phyloP scores from a whole-genome alignment of 331 rosid species.

The Prunus yedoensis region DNA sequence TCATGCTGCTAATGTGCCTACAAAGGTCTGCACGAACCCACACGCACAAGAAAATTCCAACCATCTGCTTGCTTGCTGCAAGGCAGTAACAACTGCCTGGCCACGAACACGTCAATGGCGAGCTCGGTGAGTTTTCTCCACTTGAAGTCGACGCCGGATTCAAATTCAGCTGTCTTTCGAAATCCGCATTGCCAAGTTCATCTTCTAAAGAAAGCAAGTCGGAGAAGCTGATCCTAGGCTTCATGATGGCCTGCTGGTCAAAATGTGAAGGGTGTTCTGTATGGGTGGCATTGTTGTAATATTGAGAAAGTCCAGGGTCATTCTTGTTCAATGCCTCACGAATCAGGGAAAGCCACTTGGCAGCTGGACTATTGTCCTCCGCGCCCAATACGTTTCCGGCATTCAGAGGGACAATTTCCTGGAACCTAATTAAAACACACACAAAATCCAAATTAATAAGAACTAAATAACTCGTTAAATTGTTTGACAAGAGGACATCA shows the following conservation, averaged over 20 bases:
- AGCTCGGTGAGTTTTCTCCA: slow-evolving; percentile 28
- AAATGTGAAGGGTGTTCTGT: not conserved
- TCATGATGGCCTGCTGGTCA: slow-evolving; percentile 11
- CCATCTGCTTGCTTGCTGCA: slow-evolving; percentile 91
- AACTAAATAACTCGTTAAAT: not conserved
- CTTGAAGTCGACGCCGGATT: not conserved
- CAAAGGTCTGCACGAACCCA: slow-evolving; percentile 62
- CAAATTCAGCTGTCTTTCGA: not conserved
- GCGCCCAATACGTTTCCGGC: slow-evolving; percentile 91
- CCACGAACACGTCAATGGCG: slow-evolving; percentile 3
- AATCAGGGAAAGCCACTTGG: slow-evolving; percentile 69
- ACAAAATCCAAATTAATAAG: not conserved
- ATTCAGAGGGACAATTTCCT: slow-evolving; percentile 89
- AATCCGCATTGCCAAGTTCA: slow-evolving; percentile 23
- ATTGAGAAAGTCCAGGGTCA: not conserved
- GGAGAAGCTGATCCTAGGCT: slow-evolving; percentile 52
- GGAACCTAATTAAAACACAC: slow-evolving; percentile 49
- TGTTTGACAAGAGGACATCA: not conserved
- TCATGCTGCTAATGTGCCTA: slow-evolving; percentile 43
- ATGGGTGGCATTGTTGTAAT: slow-evolving; percentile 6
- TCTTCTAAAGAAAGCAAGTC: slow-evolving; percentile 52
- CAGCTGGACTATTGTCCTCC: slow-evolving; percentile 74
- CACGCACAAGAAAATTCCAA: slow-evolving; percentile 79
- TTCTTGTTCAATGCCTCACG: slow-evolving; percentile 47
- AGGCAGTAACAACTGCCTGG: slow-evolving; percentile 36